Percentiles rank a stretch among this genome's conserved stretches.
Evolutionary conservation across 495 filamentous ascomycete genomes (phyloP).

Genomic region (Penicillium goetzii): DNA sequence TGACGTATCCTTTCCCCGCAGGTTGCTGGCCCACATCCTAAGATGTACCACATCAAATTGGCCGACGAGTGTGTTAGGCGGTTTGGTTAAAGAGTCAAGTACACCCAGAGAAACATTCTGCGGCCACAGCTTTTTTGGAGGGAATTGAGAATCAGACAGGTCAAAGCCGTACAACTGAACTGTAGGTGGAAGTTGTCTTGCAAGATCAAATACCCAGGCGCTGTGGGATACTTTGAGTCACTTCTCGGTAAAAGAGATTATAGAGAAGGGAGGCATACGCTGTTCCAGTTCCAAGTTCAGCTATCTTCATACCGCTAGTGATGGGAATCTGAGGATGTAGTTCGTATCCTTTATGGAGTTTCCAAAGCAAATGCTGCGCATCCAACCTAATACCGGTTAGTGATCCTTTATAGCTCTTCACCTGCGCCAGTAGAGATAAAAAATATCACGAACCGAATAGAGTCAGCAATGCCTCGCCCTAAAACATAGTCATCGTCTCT

Average conservation of each 20-base stretch:
- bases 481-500: constrained; percentile 20
- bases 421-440: neutral
- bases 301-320: constrained; percentile 32
- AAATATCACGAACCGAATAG: constrained; percentile 19
- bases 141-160: constrained; percentile 35
- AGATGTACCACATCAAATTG: constrained; percentile 47
- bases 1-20: constrained; percentile 24
- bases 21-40: constrained; percentile 34
- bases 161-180: constrained; percentile 36
- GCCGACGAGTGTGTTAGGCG: constrained; percentile 28
- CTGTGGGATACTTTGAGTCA: constrained; percentile 19
- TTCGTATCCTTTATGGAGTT: constrained; percentile 29
- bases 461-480: constrained; percentile 15
- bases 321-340: constrained; percentile 34
- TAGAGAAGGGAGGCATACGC: constrained; percentile 27
- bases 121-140: constrained; percentile 30
- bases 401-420: neutral
- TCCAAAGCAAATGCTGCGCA: constrained; percentile 36
- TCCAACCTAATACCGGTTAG: constrained; percentile 26
- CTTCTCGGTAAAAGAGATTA: neutral
- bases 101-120: constrained; percentile 31
- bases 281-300: constrained; percentile 40
- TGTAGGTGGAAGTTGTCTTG: constrained; percentile 26
- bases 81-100: constrained; percentile 30
- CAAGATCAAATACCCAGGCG: constrained; percentile 38